Percentiles rank a stretch among this genome's conserved stretches.
Conservation (phyloP, 257 asterid species). For the Forsythia viridissima region DNA sequence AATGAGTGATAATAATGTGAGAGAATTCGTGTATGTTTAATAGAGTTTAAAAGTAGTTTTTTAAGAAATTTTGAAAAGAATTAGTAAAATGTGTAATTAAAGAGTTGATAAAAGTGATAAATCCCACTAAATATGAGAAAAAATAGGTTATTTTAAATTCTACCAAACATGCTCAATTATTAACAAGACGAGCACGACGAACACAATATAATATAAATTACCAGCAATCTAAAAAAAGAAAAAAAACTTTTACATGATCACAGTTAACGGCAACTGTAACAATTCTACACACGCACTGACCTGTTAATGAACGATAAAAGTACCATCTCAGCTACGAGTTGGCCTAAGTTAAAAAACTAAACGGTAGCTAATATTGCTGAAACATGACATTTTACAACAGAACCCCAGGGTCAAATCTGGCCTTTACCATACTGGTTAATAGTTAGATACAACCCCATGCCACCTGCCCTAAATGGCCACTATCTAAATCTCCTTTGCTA, state of each 20-base stretch:
- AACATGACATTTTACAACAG: constrained; percentile 40
- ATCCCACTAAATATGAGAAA: too few relatives aligned
- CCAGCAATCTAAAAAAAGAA: not conserved
- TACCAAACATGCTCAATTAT: not conserved
- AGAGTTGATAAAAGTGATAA: too few relatives aligned
- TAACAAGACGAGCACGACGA: not conserved
- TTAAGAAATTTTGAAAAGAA: too few relatives aligned
- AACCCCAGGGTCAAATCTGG: constrained; percentile 14
- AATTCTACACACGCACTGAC: not conserved
- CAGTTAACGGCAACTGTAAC: not conserved
- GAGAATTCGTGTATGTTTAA: too few relatives aligned
- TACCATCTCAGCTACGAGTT: not conserved
- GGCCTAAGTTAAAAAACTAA: not conserved
- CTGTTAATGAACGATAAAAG: not conserved
- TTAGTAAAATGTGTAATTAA: too few relatives aligned
- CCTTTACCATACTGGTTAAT: constrained; percentile 29
- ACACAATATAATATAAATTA: not conserved
- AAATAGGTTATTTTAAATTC: too few relatives aligned
- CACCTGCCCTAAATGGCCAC: constrained; percentile 24
- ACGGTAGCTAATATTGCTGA: not conserved
- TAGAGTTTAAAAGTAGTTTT: too few relatives aligned
- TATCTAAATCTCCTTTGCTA: constrained; percentile 26
- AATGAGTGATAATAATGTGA: not conserved
- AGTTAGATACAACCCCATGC: constrained; percentile 28
- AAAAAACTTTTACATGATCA: not conserved